phyloP scores from a whole-genome alignment of 2,329 filamentous ascomycete genomes.

The Fusarium circinatum region DNA sequence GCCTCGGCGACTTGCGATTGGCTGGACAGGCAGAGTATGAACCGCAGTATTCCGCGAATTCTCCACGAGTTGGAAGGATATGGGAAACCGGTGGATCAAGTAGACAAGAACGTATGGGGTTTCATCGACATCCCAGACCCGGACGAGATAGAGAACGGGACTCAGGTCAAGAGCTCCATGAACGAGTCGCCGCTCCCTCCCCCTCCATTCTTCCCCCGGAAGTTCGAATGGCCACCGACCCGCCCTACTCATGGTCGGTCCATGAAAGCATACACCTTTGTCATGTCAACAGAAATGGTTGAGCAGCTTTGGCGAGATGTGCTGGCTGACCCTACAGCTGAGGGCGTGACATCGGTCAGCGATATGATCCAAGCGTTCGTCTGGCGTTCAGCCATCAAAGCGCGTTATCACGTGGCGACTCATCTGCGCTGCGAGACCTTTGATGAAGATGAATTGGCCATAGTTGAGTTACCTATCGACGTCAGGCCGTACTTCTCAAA shows the following conservation, averaged over 20 bases:
- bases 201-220: background rate
- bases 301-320: background rate
- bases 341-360: background rate
- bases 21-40: background rate
- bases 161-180: rapidly evolving
- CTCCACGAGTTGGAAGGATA: background rate
- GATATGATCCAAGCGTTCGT: background rate
- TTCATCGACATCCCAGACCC: background rate
- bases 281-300: background rate
- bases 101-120: background rate
- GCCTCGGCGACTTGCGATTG: background rate
- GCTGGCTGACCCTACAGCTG: background rate
- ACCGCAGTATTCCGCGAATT: background rate
- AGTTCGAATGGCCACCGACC: background rate
- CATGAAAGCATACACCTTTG: background rate
- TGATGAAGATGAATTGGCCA: background rate
- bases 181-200: background rate
- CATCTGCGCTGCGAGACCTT: background rate
- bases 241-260: background rate
- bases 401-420: background rate
- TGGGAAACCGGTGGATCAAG: background rate
- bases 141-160: background rate
- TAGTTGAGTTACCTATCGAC: background rate
- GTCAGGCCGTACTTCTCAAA: background rate
- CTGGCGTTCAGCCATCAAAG: background rate